Evolutionary conservation across 805 yeast genomes (phyloP).

Genomic region (Starmerella sp.): DNA sequence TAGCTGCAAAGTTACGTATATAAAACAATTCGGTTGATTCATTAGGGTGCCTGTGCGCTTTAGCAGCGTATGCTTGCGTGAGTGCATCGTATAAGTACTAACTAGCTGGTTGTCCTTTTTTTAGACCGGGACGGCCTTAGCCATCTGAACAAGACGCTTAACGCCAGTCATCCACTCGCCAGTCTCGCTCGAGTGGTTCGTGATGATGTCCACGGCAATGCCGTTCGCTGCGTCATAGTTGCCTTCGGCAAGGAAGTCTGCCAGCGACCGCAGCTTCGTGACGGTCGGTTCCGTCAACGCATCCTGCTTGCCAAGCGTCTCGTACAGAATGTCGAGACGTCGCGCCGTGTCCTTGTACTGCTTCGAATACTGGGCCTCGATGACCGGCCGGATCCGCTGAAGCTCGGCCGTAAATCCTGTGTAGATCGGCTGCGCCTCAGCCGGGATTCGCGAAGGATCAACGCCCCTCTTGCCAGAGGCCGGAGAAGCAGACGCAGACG

Average conservation of each 20-base stretch:
- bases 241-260: conserved; percentile 39
- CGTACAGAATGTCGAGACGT: conserved; percentile 65
- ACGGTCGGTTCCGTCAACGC: conserved; percentile 47
- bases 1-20: no score
- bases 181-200: conserved; percentile 56
- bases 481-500: conserved; percentile 17
- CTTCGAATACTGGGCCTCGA: conserved; percentile 62
- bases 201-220: conserved; percentile 42
- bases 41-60: no score
- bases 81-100: neutral
- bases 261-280: conserved; percentile 40
- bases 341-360: conserved; percentile 74
- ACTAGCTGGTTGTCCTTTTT: neutral
- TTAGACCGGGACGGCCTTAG: conserved; percentile 25
- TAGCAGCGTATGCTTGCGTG: neutral
- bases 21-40: no score
- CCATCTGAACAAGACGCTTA: conserved; percentile 69
- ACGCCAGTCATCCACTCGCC: conserved; percentile 93
- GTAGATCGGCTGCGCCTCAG: conserved; percentile 45
- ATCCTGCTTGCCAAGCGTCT: conserved; percentile 51
- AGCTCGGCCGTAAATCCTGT: conserved; percentile 45
- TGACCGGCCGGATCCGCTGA: conserved; percentile 52
- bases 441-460: conserved; percentile 37
- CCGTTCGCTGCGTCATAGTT: conserved; percentile 52
- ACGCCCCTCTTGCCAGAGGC: conserved; percentile 40